Percentiles rank a stretch among this genome's conserved stretches.
Evolutionary conservation across 169 alveolate genomes (phyloP).

Genomic region (Plasmodium berghei): DNA sequence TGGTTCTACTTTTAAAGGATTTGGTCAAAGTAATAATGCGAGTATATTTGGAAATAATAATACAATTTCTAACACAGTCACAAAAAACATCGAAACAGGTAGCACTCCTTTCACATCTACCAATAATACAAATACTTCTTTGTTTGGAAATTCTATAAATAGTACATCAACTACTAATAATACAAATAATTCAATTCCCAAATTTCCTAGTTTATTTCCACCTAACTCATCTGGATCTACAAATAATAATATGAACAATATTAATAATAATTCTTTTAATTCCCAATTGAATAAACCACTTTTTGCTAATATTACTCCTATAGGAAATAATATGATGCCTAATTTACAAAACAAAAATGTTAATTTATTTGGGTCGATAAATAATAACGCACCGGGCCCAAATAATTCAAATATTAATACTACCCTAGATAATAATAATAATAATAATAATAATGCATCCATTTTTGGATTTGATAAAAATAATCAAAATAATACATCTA

Average conservation of each 20-base stretch:
- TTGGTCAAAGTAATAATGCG: conserved; percentile 35
- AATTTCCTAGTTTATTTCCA: neutral
- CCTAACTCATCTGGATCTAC: neutral
- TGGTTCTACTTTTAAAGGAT: conserved; percentile 40
- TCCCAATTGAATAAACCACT: neutral
- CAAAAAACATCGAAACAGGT: no score
- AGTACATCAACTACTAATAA: neutral
- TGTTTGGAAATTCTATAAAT: conserved; percentile 17
- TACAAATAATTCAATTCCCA: neutral
- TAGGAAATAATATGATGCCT: neutral
- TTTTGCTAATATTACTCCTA: neutral
- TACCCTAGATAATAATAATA: neutral
- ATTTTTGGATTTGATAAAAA: conserved; percentile 26
- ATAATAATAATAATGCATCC: neutral
- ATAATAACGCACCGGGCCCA: neutral
- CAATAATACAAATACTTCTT: neutral
- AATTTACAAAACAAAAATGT: neutral
- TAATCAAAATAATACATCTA: neutral
- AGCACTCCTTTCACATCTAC: no score
- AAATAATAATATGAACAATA: neutral
- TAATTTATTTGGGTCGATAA: neutral
- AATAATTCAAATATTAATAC: neutral
- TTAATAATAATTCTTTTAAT: neutral
- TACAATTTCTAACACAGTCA: no score
- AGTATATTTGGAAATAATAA: conserved; percentile 33